A percentile compares a stretch with the other conserved stretches of the same genome.
Conservation (phyloP, 768 basidiomycete species). For the Trametes sanguinea region DNA sequence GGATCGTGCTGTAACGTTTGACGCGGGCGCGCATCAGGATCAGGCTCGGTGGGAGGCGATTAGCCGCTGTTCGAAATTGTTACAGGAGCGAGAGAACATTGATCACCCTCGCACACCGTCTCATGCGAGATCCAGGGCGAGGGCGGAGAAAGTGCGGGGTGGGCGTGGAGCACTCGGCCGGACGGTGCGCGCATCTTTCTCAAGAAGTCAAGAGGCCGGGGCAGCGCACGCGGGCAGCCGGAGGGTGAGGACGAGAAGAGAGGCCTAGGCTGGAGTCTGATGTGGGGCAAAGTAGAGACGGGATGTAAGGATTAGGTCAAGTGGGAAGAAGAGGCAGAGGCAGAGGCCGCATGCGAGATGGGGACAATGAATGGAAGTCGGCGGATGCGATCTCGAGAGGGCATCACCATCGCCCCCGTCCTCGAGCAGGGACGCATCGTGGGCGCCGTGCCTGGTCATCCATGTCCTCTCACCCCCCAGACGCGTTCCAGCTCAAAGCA, state of each 20-base stretch:
- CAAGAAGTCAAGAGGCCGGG: not conserved
- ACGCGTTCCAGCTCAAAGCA: not conserved
- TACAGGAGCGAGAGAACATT: too few relatives aligned
- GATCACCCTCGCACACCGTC: too few relatives aligned
- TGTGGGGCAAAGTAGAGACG: not conserved
- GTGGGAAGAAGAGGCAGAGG: not conserved
- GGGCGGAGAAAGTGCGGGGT: not conserved
- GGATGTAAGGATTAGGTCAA: not conserved
- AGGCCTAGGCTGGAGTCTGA: not conserved
- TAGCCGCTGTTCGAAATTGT: too few relatives aligned
- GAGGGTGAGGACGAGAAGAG: not conserved
- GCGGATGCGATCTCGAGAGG: not conserved
- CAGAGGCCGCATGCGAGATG: not conserved
- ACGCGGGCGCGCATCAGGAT: not conserved
- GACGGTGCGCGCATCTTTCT: not conserved
- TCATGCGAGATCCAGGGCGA: not conserved
- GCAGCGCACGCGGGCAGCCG: not conserved
- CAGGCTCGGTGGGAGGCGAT: not conserved
- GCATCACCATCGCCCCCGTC: not conserved
- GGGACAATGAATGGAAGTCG: not conserved
- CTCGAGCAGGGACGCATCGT: constrained; percentile 3
- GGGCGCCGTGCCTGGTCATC: not conserved
- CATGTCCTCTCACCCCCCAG: not conserved
- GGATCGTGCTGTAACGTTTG: not conserved
- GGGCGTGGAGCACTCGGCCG: not conserved